A percentile compares a stretch with the other conserved stretches of the same genome.
phyloP scores from a whole-genome alignment of 805 yeast genomes.

The Candida manassasensis region DNA sequence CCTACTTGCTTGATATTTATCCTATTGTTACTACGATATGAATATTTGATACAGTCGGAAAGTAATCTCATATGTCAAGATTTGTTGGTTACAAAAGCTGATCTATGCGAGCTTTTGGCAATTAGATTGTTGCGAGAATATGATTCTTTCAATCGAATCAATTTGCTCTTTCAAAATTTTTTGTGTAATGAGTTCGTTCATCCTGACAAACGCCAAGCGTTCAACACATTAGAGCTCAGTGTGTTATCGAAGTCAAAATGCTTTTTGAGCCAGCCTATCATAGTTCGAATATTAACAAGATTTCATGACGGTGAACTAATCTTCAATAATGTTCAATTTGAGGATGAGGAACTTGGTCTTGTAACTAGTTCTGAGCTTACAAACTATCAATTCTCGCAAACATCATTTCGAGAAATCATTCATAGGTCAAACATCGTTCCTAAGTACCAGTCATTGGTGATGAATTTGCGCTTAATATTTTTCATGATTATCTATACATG shows the following conservation, averaged over 20 bases:
- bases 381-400: conserved; percentile 28
- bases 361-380: conserved; percentile 17
- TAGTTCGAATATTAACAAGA: conserved; percentile 42
- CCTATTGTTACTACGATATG: conserved; percentile 31
- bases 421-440: conserved; percentile 34
- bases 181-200: conserved; percentile 24
- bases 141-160: conserved; percentile 38
- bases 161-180: conserved; percentile 44
- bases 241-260: conserved; percentile 49
- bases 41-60: conserved; percentile 36
- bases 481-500: conserved; percentile 27
- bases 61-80: conserved; percentile 34
- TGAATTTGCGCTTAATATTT: conserved; percentile 29
- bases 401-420: conserved; percentile 26
- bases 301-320: conserved; percentile 51
- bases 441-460: conserved; percentile 37
- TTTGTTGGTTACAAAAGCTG: conserved; percentile 41
- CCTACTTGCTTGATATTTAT: conserved; percentile 27
- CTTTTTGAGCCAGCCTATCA: conserved; percentile 49
- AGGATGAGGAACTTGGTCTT: conserved; percentile 15
- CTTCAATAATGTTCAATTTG: conserved; percentile 11
- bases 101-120: conserved; percentile 50
- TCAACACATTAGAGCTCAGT: conserved; percentile 47
- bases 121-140: conserved; percentile 46
- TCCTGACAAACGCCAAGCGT: conserved; percentile 16